Evolutionary conservation across 2,329 filamentous ascomycete species (phyloP).

Genomic region (Sporothrix brasiliensis): DNA sequence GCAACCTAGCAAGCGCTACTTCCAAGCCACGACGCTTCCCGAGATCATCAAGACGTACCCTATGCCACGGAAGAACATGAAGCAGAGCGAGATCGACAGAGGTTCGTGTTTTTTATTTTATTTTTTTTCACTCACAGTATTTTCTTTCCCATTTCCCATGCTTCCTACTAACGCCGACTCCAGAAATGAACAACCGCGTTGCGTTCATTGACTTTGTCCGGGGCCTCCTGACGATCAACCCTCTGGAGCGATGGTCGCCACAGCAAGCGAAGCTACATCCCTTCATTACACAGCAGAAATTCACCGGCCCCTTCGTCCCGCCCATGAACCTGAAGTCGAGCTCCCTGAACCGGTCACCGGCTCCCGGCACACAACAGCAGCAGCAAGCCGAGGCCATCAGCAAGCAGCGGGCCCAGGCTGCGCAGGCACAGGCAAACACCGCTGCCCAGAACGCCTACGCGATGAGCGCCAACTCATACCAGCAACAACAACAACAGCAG

Average conservation of each 20-base stretch:
- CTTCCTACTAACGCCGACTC: background rate
- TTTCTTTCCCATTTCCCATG: background rate
- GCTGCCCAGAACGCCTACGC: conserved; percentile 68
- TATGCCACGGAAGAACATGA: conserved; percentile 99
- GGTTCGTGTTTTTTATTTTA: conserved; percentile 58
- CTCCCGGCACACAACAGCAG: conserved; percentile 92
- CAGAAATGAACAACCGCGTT: conserved; percentile 97
- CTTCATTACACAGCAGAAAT: conserved; percentile 98
- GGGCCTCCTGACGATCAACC: conserved; percentile 90
- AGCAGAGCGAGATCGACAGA: conserved; percentile 92
- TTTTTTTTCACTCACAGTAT: background rate
- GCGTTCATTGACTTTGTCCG: conserved; percentile 98
- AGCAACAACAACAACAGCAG: conserved; percentile 40
- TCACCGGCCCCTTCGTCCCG: conserved; percentile 91
- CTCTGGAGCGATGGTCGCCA: conserved; percentile 94
- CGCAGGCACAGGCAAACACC: conserved; percentile 70
- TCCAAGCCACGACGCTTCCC: conserved; percentile 87
- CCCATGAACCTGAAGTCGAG: conserved; percentile 95
- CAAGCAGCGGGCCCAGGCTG: conserved; percentile 82
- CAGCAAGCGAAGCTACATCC: conserved; percentile 97
- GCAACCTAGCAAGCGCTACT: conserved; percentile 99
- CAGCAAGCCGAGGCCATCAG: conserved; percentile 92
- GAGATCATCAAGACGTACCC: conserved; percentile 98
- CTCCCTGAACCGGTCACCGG: conserved; percentile 81
- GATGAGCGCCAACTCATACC: conserved; percentile 55